phyloP scores from a whole-genome alignment of 2,329 filamentous ascomycete species.

The Epichloe gansuensis region DNA sequence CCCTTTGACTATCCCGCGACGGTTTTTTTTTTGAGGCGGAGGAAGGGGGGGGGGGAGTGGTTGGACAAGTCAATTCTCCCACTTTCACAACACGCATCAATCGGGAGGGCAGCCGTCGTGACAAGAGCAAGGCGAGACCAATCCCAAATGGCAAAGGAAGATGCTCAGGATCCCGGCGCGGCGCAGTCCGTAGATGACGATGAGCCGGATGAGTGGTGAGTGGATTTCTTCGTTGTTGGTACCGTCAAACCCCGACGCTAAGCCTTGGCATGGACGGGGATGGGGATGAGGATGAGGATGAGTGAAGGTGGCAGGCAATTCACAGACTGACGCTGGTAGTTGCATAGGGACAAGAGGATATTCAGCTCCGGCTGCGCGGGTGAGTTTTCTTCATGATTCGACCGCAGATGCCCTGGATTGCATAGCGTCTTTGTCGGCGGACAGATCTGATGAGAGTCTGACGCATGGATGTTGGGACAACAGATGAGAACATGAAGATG shows the following conservation, averaged over 20 bases:
- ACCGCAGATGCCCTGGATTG: background rate
- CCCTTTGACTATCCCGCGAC: too few species aligned
- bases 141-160: conserved; percentile 36
- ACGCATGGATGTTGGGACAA: background rate
- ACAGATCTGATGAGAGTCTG: background rate
- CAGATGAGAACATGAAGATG: conserved; percentile 80
- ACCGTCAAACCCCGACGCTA: conserved; percentile 13
- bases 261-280: conserved; percentile 4
- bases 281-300: too few species aligned
- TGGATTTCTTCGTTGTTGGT: background rate
- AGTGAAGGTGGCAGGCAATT: too few species aligned
- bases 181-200: conserved; percentile 39
- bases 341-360: conserved; percentile 83
- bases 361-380: conserved; percentile 91
- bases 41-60: too few species aligned
- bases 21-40: too few species aligned
- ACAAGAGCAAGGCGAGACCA: conserved; percentile 2
- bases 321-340: conserved; percentile 4
- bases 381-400: conserved; percentile 26
- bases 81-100: background rate
- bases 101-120: background rate
- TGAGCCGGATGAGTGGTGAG: conserved; percentile 91
- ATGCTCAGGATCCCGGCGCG: conserved; percentile 28
- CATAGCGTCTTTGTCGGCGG: background rate
- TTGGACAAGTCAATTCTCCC: conserved; percentile 1